These are phyloP conservation scores for Salix dunnii DNA, from an alignment of 345 rosid genomes.

Conservation along the genomic window DNA sequence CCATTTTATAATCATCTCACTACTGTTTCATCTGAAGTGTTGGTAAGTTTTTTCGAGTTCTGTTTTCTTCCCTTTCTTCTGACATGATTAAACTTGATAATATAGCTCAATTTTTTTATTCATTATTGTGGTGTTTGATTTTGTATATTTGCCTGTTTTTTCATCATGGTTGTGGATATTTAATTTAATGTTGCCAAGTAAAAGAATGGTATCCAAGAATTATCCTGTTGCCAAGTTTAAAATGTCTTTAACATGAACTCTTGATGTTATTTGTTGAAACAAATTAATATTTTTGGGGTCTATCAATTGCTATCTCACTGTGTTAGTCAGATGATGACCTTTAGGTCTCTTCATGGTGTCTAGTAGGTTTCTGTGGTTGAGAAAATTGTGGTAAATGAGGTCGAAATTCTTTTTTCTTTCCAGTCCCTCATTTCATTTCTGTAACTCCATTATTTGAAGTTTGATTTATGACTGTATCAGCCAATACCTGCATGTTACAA, in stretches of 20 bases:
- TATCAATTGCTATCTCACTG: neutral
- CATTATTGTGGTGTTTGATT: no score
- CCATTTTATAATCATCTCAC: conserved; percentile 58
- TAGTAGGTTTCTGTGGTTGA: neutral
- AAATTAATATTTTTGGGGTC: no score
- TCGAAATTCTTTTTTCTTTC: neutral
- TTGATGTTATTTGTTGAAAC: no score
- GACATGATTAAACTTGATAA: neutral
- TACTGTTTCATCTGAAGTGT: conserved; percentile 35
- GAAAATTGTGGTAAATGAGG: neutral
- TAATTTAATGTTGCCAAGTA: no score
- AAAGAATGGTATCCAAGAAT: no score
- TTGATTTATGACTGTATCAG: conserved; percentile 7
- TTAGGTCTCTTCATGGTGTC: neutral
- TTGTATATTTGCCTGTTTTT: no score
- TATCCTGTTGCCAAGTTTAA: no score
- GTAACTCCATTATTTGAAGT: no score
- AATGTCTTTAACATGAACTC: no score
- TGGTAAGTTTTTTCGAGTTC: conserved; percentile 34
- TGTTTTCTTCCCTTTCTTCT: neutral
- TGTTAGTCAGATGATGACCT: neutral
- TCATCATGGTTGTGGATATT: no score
- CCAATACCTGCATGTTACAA: neutral
- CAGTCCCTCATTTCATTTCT: neutral
- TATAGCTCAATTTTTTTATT: no score